phyloP scores from a whole-genome alignment of 208 protist genomes.

The Entamoeba nuttalli region DNA sequence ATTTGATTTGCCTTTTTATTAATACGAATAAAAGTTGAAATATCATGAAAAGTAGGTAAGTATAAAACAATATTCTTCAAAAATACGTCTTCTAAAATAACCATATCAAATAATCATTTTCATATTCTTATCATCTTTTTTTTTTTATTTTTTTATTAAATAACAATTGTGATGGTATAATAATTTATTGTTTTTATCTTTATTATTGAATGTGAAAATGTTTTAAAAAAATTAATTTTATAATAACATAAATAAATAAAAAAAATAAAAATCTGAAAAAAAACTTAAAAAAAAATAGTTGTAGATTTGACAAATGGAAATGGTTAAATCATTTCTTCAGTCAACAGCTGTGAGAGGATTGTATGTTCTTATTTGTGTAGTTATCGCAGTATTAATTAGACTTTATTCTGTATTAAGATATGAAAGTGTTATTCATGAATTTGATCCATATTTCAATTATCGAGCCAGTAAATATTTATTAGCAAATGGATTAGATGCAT shows the following conservation, averaged over 20 bases:
- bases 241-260: no score
- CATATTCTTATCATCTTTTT: no score
- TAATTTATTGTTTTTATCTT: no score
- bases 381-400: constrained; percentile 49
- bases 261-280: no score
- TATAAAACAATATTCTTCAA: not conserved
- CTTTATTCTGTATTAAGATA: constrained; percentile 58
- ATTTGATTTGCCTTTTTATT: not conserved
- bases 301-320: not conserved
- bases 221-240: no score
- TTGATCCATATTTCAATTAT: constrained; percentile 69
- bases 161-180: no score
- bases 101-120: no score
- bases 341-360: not conserved
- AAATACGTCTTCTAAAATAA: not conserved
- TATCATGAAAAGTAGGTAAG: not conserved
- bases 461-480: constrained; percentile 57
- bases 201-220: no score
- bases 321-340: not conserved
- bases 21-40: not conserved
- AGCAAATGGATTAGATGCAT: constrained; percentile 71
- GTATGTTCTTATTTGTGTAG: not conserved
- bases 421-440: constrained; percentile 66
- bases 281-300: no score
- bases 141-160: no score